Conservation (phyloP, 129 eudicot genomes). For the Arctium lappa region DNA sequence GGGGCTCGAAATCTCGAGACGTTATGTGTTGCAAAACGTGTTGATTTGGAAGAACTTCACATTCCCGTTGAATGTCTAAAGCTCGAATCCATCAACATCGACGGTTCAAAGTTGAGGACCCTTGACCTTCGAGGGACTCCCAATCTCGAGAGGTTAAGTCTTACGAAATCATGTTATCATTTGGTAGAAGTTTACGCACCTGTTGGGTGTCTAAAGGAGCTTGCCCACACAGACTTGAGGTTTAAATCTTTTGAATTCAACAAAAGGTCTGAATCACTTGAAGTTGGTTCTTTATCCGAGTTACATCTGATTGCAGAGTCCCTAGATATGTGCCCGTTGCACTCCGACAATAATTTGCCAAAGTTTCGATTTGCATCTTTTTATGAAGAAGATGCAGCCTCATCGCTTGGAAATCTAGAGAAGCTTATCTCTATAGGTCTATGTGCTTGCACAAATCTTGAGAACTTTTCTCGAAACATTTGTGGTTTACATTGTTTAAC, state of each 20-base stretch:
- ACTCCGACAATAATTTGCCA: neutral
- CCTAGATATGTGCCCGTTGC: neutral
- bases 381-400: neutral
- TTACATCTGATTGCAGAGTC: neutral
- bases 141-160: too few species aligned
- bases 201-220: neutral
- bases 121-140: too few species aligned
- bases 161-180: neutral
- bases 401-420: neutral
- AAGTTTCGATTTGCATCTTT: neutral
- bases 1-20: too few species aligned
- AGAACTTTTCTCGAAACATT: neutral
- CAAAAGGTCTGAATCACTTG: neutral
- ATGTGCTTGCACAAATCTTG: neutral
- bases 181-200: neutral
- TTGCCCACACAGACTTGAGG: neutral
- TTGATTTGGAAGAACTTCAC: too few species aligned
- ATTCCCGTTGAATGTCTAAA: too few species aligned
- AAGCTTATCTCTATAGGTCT: neutral
- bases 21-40: too few species aligned
- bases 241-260: neutral
- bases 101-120: too few species aligned
- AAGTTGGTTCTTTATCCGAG: neutral
- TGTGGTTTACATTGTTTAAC: slow-evolving; percentile 2
- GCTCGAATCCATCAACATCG: too few species aligned